A percentile compares a stretch with the other conserved stretches of the same genome.
phyloP scores from a whole-genome alignment of 495 filamentous ascomycete species.

The Annulohypoxylon bovei region DNA sequence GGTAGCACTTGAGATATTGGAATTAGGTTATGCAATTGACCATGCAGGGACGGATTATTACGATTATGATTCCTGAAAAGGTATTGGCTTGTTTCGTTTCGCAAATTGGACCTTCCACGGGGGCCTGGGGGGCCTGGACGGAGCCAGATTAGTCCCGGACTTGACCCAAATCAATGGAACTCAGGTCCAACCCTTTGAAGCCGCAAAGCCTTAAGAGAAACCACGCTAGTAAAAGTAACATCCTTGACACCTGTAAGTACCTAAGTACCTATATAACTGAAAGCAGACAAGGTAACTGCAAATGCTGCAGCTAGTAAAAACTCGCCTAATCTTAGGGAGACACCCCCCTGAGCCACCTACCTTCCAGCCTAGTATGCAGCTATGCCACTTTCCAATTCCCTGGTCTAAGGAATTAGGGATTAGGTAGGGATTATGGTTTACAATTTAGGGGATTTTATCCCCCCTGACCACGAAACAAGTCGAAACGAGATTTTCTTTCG shows the following conservation, averaged over 20 bases:
- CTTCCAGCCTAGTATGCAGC: not conserved
- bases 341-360: slow-evolving; percentile 26
- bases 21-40: slow-evolving; percentile 28
- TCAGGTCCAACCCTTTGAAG: slow-evolving; percentile 14
- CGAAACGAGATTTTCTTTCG: slow-evolving; percentile 32
- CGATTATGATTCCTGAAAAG: slow-evolving; percentile 25
- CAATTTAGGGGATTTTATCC: slow-evolving; percentile 14
- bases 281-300: not conserved
- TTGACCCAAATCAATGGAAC: slow-evolving; percentile 44
- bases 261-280: not conserved
- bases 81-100: slow-evolving; percentile 28
- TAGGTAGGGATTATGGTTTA: not conserved
- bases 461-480: slow-evolving; percentile 37
- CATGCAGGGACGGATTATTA: slow-evolving; percentile 38
- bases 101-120: slow-evolving; percentile 9
- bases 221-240: not conserved
- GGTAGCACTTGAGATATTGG: not conserved
- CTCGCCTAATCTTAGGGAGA: slow-evolving; percentile 21
- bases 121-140: slow-evolving; percentile 20
- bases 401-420: slow-evolving; percentile 29
- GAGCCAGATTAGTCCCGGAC: slow-evolving; percentile 32
- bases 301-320: slow-evolving; percentile 1
- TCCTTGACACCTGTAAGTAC: not conserved
- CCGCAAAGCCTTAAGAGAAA: slow-evolving; percentile 25
- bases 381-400: slow-evolving; percentile 12